Evolutionary conservation across 2,329 filamentous ascomycete species (phyloP), one percentile per base, ranked within the genome.

Genomic region (Hypomyces perniciosus): DNA sequence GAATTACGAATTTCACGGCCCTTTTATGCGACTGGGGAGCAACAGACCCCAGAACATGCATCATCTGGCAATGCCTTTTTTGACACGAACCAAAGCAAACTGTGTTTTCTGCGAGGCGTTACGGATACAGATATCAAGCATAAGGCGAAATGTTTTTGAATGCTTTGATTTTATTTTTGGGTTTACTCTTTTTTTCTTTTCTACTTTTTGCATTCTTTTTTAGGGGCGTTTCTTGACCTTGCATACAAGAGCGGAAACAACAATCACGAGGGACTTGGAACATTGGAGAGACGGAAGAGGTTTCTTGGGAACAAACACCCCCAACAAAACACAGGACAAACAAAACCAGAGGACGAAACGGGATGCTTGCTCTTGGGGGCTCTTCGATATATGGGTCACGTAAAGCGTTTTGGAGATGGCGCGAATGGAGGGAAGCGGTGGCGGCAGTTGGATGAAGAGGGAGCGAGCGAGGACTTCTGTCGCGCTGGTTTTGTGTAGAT

Each of bases 41-140:
- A 53, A 46, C 51, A 53, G 50, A 41, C 50, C 50, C 50, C 46
- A 34, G 40, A 37, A 40, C 31, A 41, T 42, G 13, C 38, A 50
- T 37, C 51, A 50, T 46, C 51, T 44, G 51, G 50, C 28, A 52
- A 40, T 40, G 42, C 40, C 43, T 30, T 46, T 46, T 37, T 35
- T 27, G 30, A 26, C 10, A 43, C 37, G 46, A 53, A 44, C 38
- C 44, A 52, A 37, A 31, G 42, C 35, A 39, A 46, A 47, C 31
- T 42, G 42, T 42, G 33, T 43, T 38, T 44, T 51, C 46, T 49
- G 50, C 50, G 41, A 52, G 50, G 50, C 50, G 50, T 52, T 52
- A 49, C 46, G 50, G 50, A 35, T 40, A 44, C 20, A 47, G 13
- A 44, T 38, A 42, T 28, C 33, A 52, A 49, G 46, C 50, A 52